phyloP scores from a whole-genome alignment of 2,329 filamentous ascomycete species.

The Dichotomopilus funicola region DNA sequence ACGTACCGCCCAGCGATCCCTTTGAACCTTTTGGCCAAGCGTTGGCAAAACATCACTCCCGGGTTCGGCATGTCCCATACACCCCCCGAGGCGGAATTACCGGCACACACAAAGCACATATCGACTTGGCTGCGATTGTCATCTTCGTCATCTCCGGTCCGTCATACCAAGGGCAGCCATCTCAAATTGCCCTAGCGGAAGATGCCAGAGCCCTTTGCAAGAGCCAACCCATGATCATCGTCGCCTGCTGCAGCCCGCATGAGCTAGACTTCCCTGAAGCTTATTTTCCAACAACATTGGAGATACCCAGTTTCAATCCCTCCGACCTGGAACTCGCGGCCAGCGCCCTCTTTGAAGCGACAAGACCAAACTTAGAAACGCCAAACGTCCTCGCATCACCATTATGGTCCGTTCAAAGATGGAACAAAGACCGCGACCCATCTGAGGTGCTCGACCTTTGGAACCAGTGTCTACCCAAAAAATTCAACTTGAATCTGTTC shows the following conservation, averaged over 20 bases:
- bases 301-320: constrained; percentile 42
- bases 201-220: constrained; percentile 39
- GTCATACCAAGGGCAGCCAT: constrained; percentile 39
- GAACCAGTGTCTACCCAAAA: constrained; percentile 38
- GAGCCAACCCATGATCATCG: constrained; percentile 43
- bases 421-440: constrained; percentile 36
- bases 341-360: constrained; percentile 42
- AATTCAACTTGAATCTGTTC: constrained; percentile 40
- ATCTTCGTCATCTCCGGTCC: constrained; percentile 54
- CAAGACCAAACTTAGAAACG: constrained; percentile 18
- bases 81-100: constrained; percentile 58
- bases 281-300: constrained; percentile 47
- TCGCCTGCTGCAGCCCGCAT: constrained; percentile 44
- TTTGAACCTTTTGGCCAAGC: constrained; percentile 65
- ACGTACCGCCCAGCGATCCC: constrained; percentile 45
- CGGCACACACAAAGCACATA: constrained; percentile 54
- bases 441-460: constrained; percentile 40
- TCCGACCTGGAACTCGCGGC: constrained; percentile 45
- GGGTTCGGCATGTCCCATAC: constrained; percentile 67
- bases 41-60: constrained; percentile 52
- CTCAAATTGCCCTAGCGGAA: constrained; percentile 47
- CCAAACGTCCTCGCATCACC: constrained; percentile 29
- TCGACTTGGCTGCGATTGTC: constrained; percentile 52
- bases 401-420: constrained; percentile 38
- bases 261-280: constrained; percentile 34